Evolutionary conservation across 2,329 filamentous ascomycete genomes (phyloP).

Genomic region (Coniella vitis): DNA sequence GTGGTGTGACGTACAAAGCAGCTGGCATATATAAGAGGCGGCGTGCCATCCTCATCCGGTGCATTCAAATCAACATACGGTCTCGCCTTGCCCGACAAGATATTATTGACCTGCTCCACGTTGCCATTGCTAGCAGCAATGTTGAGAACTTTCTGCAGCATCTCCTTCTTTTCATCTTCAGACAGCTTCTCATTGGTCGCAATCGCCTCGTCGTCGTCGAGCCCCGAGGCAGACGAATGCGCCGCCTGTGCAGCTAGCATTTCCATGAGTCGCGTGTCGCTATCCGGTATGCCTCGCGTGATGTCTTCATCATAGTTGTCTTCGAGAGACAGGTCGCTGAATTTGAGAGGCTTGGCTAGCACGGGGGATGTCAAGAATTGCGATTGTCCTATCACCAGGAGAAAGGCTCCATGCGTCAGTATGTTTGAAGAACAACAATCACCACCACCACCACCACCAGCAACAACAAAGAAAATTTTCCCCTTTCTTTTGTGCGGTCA

Average conservation of each 20-base stretch:
- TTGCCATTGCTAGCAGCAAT: conserved; percentile 98
- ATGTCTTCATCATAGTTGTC: conserved; percentile 67
- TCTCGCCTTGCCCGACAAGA: conserved; percentile 68
- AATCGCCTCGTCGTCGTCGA: conserved; percentile 75
- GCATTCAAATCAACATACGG: conserved; percentile 77
- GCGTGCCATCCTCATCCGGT: conserved; percentile 88
- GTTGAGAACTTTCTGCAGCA: conserved; percentile 80
- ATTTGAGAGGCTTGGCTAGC: conserved; percentile 74
- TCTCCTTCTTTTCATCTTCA: conserved; percentile 67
- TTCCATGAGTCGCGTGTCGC: conserved; percentile 82
- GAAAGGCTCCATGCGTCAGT: neutral
- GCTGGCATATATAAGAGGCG: conserved; percentile 94
- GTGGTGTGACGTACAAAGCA: conserved; percentile 66
- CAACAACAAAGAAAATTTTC: neutral
- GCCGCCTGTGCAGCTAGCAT: conserved; percentile 95
- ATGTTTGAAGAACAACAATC: too few species aligned
- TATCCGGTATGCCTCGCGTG: conserved; percentile 57
- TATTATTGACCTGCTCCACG: conserved; percentile 67
- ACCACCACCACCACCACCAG: too few species aligned
- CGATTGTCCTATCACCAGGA: conserved; percentile 75
- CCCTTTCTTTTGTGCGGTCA: neutral
- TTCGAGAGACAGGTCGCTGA: conserved; percentile 74
- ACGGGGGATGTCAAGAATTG: conserved; percentile 88
- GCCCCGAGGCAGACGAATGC: conserved; percentile 64
- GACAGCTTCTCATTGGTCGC: conserved; percentile 67